Evolutionary conservation across 768 basidiomycete genomes (phyloP).

Genomic region (Porphyrellus cyaneotinctus): DNA sequence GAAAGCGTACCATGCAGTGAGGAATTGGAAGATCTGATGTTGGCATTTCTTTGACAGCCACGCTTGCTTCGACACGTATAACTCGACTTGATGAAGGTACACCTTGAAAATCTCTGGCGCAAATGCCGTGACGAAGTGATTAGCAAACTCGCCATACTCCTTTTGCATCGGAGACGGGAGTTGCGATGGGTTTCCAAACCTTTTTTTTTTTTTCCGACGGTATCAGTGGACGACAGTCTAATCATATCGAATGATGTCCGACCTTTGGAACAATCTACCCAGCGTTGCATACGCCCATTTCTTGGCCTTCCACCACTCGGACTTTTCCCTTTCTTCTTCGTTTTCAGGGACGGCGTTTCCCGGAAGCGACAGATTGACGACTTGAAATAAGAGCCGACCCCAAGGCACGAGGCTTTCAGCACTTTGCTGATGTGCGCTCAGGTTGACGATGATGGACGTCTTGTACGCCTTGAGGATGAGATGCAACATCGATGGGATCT

Average conservation of each 20-base stretch:
- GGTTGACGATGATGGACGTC: constrained; percentile 69
- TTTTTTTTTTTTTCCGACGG: constrained; percentile 35
- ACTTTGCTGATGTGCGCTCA: constrained; percentile 71
- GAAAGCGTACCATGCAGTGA: constrained; percentile 73
- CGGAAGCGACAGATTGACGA: constrained; percentile 71
- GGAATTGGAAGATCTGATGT: constrained; percentile 79
- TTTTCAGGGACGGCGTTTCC: constrained; percentile 62
- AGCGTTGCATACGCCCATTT: constrained; percentile 90
- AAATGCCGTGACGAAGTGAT: constrained; percentile 72
- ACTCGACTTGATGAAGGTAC: constrained; percentile 62
- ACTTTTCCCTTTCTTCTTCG: constrained; percentile 70
- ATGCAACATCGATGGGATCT: constrained; percentile 80
- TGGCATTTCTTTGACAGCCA: constrained; percentile 84
- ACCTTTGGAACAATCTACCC: constrained; percentile 76
- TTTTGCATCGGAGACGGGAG: constrained; percentile 68
- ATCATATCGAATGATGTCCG: neutral
- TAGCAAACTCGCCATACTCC: constrained; percentile 67
- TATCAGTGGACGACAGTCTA: constrained; percentile 4
- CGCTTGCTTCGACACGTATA: constrained; percentile 66
- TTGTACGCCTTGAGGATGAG: constrained; percentile 86
- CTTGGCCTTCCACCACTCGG: constrained; percentile 89
- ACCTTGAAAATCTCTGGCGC: constrained; percentile 85
- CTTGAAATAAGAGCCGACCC: constrained; percentile 77
- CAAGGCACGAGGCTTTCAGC: constrained; percentile 78
- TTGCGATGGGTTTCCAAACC: constrained; percentile 86